phyloP scores from a whole-genome alignment of 495 filamentous ascomycete genomes.

The Xanthoparmelia taractica region DNA sequence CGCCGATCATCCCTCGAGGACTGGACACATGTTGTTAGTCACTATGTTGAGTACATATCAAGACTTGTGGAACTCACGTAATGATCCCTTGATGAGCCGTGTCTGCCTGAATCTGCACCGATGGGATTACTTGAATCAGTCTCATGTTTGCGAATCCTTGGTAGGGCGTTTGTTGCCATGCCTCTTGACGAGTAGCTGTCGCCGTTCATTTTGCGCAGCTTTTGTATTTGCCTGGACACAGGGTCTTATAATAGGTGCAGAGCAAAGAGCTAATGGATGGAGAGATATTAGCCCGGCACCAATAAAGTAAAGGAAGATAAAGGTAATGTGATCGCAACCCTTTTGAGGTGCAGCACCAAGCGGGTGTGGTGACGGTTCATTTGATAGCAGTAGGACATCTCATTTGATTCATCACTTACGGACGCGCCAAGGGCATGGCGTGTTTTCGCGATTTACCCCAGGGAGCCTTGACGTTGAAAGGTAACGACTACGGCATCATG shows the following conservation, averaged over 20 bases:
- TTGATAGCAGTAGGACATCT: not conserved
- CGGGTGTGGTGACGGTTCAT: not conserved
- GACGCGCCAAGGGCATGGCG: conserved; percentile 1
- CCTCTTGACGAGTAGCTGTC: conserved; percentile 78
- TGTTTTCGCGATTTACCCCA: conserved; percentile 10
- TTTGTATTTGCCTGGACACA: not conserved
- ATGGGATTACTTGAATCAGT: conserved; percentile 30
- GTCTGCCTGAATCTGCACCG: conserved; percentile 54
- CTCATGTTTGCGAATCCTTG: conserved; percentile 31
- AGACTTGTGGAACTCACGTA: conserved; percentile 45
- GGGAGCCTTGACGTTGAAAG: not conserved
- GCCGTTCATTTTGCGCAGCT: conserved; percentile 63
- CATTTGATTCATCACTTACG: not conserved
- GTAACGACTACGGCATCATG: conserved; percentile 17
- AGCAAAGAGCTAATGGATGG: not conserved
- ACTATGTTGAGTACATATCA: not conserved
- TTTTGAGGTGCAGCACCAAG: not conserved
- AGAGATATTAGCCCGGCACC: not conserved
- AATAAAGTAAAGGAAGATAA: not conserved
- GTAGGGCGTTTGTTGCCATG: conserved; percentile 37
- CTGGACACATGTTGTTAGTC: conserved; percentile 22
- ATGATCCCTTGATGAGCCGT: conserved; percentile 62
- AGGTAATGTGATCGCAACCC: not conserved
- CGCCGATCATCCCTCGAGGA: conserved; percentile 43
- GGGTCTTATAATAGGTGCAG: not conserved